Percentiles rank a stretch among this genome's conserved stretches.
Evolutionary conservation across 805 yeast species (phyloP).

Genomic region (Ogataea henricii): DNA sequence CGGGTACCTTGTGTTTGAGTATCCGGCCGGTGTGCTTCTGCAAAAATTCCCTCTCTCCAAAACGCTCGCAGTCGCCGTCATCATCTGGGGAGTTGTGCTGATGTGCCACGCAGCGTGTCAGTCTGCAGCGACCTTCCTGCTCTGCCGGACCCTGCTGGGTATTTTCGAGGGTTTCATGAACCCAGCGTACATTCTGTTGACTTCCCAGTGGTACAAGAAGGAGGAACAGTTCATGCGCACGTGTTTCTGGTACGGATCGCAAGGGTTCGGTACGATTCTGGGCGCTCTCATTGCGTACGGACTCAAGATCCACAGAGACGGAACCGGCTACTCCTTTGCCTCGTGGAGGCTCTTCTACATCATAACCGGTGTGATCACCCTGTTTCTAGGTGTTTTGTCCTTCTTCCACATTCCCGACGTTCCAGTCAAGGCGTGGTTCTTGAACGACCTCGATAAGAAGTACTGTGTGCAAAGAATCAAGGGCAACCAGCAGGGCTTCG

Average conservation of each 20-base stretch:
- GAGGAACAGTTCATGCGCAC: constrained; percentile 48
- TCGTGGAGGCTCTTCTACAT: constrained; percentile 56
- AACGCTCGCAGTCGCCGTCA: constrained; percentile 36
- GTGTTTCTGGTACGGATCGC: constrained; percentile 43
- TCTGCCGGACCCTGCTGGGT: constrained; percentile 50
- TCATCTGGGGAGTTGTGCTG: constrained; percentile 45
- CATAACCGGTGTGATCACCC: constrained; percentile 54
- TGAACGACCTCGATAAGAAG: constrained; percentile 37
- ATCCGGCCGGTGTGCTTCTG: constrained; percentile 41
- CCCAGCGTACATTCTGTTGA: constrained; percentile 56
- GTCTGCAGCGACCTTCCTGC: constrained; percentile 45
- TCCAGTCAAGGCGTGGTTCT: constrained; percentile 48
- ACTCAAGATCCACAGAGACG: constrained; percentile 30
- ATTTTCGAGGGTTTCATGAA: constrained; percentile 52
- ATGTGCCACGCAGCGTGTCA: constrained; percentile 45
- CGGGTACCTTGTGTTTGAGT: constrained; percentile 47
- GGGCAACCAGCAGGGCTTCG: constrained; percentile 28
- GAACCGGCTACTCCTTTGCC: constrained; percentile 35
- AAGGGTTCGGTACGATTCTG: constrained; percentile 44
- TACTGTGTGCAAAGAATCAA: constrained; percentile 35
- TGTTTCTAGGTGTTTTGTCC: constrained; percentile 37
- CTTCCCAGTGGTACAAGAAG: constrained; percentile 52
- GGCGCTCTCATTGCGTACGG: constrained; percentile 44
- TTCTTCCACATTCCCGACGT: constrained; percentile 50
- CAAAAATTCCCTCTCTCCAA: constrained; percentile 45